These are phyloP conservation scores for Neonectria punicea DNA, from an alignment of 2,329 filamentous ascomycete genomes.

Conservation along the genomic window DNA sequence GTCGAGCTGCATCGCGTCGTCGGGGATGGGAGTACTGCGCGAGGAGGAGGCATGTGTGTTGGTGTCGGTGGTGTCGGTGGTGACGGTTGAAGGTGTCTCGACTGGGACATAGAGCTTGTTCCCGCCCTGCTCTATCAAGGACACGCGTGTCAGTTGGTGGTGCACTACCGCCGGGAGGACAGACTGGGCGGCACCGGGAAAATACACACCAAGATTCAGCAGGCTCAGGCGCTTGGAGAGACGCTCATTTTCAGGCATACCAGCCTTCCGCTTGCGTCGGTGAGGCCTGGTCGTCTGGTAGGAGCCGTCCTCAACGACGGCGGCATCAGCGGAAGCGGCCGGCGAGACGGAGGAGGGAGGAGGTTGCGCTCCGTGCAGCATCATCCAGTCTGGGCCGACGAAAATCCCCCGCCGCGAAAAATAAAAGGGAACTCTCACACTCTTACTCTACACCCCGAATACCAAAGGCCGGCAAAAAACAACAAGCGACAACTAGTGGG, in stretches of 20 bases:
- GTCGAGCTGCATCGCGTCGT: conserved; percentile 84
- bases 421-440: conserved; percentile 8
- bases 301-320: conserved; percentile 15
- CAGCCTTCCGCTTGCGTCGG: conserved; percentile 68
- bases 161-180: background rate
- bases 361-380: conserved; percentile 50
- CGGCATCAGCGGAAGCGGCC: conserved; percentile 26
- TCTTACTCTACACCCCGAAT: conserved; percentile 20
- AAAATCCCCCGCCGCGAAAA: conserved; percentile 19
- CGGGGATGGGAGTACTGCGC: conserved; percentile 37
- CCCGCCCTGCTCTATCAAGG: conserved; percentile 66
- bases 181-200: background rate
- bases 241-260: conserved; percentile 72
- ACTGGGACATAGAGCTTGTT: conserved; percentile 74
- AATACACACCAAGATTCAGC: conserved; percentile 78
- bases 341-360: conserved; percentile 41
- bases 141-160: conserved; percentile 21
- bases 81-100: conserved; percentile 54
- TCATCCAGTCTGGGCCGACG: conserved; percentile 40
- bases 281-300: conserved; percentile 35
- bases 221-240: conserved; percentile 86
- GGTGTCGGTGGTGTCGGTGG: conserved; percentile 13
- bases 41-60: conserved; percentile 26
- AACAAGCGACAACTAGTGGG: background rate
- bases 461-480: background rate